Evolutionary conservation across 345 rosid species (phyloP).

Genomic region (Barbarea vulgaris): DNA sequence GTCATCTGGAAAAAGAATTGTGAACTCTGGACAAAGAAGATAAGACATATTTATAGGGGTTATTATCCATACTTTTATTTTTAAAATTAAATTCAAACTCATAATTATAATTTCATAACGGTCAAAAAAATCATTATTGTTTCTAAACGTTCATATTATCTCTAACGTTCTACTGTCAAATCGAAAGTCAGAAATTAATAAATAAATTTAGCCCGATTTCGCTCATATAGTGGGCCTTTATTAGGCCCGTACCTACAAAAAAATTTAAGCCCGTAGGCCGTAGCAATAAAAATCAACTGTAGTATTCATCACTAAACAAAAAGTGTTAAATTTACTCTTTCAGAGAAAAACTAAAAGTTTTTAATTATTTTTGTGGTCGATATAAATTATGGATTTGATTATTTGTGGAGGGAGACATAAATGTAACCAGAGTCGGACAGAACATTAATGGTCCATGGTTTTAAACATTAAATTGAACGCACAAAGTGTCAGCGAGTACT

Average conservation of each 20-base stretch:
- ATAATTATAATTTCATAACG: not conserved
- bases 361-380: not conserved
- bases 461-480: conserved; percentile 25
- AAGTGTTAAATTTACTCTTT: not conserved
- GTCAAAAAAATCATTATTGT: not conserved
- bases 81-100: no score
- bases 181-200: no score
- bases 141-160: not conserved
- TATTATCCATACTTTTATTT: not conserved
- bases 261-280: not conserved
- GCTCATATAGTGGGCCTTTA: not conserved
- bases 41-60: not conserved
- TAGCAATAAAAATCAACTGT: not conserved
- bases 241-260: not conserved
- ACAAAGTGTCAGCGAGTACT: conserved; percentile 40
- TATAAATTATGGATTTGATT: conserved; percentile 2
- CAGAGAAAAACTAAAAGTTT: not conserved
- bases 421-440: conserved; percentile 32
- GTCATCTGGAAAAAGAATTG: not conserved
- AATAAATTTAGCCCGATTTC: not conserved
- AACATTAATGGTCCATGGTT: conserved; percentile 42
- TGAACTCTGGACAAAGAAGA: not conserved
- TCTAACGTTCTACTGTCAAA: no score
- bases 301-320: not conserved
- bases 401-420: conserved; percentile 28